Percentiles rank a stretch among this genome's conserved stretches.
Evolutionary conservation across 106 monocot species (phyloP).

Genomic region (Allium sativum): DNA sequence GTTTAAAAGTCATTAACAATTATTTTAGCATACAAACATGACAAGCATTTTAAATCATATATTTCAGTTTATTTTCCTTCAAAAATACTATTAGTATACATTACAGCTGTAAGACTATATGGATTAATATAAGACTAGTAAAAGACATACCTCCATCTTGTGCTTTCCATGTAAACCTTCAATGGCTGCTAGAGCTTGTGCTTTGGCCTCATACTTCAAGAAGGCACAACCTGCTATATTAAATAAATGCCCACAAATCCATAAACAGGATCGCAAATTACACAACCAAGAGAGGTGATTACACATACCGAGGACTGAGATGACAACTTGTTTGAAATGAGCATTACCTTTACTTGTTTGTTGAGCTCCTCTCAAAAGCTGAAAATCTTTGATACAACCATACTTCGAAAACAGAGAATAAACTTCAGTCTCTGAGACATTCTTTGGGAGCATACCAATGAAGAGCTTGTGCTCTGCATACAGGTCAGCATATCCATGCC

Average conservation of each 20-base stretch:
- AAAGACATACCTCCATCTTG: constrained; percentile 70
- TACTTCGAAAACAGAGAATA: constrained; percentile 64
- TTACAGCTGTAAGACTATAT: background rate
- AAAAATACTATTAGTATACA: no score
- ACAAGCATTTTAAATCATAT: no score
- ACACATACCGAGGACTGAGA: no score
- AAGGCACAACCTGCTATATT: constrained; percentile 86
- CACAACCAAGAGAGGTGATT: no score
- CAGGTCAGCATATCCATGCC: background rate
- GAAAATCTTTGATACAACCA: constrained; percentile 83
- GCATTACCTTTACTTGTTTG: constrained; percentile 84
- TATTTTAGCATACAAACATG: no score
- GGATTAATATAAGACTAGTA: background rate
- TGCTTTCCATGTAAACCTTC: constrained; percentile 92
- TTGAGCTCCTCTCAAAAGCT: constrained; percentile 84
- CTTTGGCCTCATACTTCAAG: constrained; percentile 83
- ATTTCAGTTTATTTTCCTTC: no score
- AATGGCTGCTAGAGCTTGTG: constrained; percentile 82
- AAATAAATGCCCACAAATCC: constrained; percentile 4
- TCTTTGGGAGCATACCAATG: constrained; percentile 98
- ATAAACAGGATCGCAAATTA: background rate
- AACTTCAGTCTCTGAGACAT: constrained; percentile 69
- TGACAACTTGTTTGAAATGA: no score
- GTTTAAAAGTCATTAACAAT: no score
- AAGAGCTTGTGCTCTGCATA: constrained; percentile 88